phyloP scores from a whole-genome alignment of 345 rosid genomes.

The Pistacia vera region DNA sequence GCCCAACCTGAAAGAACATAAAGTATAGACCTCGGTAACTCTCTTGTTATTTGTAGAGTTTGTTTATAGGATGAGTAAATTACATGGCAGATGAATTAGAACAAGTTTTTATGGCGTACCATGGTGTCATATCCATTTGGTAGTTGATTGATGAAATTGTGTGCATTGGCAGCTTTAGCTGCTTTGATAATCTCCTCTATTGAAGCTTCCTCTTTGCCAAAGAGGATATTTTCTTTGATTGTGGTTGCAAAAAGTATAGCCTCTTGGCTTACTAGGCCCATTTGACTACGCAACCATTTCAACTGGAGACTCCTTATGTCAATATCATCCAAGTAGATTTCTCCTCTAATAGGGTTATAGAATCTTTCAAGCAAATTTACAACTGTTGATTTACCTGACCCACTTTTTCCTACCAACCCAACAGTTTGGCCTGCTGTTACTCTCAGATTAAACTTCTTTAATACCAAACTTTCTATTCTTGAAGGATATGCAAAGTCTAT shows the following conservation, averaged over 20 bases:
- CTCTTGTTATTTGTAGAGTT: too few relatives aligned
- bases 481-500: slow-evolving; percentile 39
- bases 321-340: slow-evolving; percentile 39
- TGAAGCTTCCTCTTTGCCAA: slow-evolving; percentile 30
- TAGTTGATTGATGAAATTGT: slow-evolving; percentile 27
- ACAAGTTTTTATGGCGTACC: slow-evolving; percentile 12
- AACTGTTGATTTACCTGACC: slow-evolving; percentile 52
- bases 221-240: slow-evolving; percentile 31
- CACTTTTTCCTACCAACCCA: slow-evolving; percentile 47
- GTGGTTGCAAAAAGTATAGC: slow-evolving; percentile 33
- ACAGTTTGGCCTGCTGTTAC: slow-evolving; percentile 40
- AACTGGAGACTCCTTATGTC: slow-evolving; percentile 19
- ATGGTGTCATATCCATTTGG: slow-evolving; percentile 31
- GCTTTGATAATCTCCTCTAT: slow-evolving; percentile 28
- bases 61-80: background rate
- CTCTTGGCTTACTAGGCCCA: slow-evolving; percentile 37
- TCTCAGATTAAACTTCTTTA: slow-evolving; percentile 37
- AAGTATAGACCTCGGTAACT: background rate
- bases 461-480: slow-evolving; percentile 38
- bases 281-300: slow-evolving; percentile 24
- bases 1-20: slow-evolving; percentile 28
- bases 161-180: slow-evolving; percentile 41
- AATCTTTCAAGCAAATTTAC: slow-evolving; percentile 47
- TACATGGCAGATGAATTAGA: background rate
- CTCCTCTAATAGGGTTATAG: slow-evolving; percentile 44